phyloP scores from a whole-genome alignment of 2,329 filamentous ascomycete genomes.

The Trichoderma simmonsii region DNA sequence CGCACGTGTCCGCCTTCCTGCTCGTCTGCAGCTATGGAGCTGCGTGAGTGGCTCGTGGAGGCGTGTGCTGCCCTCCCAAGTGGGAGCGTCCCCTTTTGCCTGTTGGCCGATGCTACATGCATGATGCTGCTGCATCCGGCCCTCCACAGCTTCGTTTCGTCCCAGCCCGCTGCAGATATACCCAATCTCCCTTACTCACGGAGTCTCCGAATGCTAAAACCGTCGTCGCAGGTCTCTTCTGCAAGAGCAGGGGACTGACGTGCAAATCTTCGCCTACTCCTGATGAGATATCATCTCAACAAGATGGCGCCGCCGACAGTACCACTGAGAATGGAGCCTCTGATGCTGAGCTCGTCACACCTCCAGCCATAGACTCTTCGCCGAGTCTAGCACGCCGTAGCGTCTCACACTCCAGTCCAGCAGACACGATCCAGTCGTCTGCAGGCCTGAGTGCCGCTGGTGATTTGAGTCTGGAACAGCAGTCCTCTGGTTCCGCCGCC shows the following conservation, averaged over 20 bases:
- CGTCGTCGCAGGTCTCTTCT: slow-evolving; percentile 31
- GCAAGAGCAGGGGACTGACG: slow-evolving; percentile 32
- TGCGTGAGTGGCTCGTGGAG: background rate
- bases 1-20: background rate
- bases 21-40: slow-evolving; percentile 2
- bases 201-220: slow-evolving; percentile 1
- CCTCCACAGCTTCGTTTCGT: background rate
- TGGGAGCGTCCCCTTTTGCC: background rate
- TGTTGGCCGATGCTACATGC: background rate
- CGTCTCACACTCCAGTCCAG: slow-evolving; percentile 17
- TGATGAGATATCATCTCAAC: slow-evolving; percentile 8
- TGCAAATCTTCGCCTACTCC: slow-evolving; percentile 32
- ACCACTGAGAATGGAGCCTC: slow-evolving; percentile 13
- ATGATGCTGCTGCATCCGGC: background rate
- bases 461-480: background rate
- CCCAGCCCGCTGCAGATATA: background rate
- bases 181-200: background rate
- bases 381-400: slow-evolving; percentile 12
- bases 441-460: slow-evolving; percentile 12
- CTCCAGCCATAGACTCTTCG: slow-evolving; percentile 11
- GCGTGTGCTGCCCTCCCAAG: background rate
- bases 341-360: slow-evolving; percentile 6
- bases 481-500: slow-evolving; percentile 20
- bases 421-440: slow-evolving; percentile 16
- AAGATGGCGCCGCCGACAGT: slow-evolving; percentile 1